Evolutionary conservation across 192 early-diverging fungal species (phyloP).

Genomic region (Linnemannia elongata): DNA sequence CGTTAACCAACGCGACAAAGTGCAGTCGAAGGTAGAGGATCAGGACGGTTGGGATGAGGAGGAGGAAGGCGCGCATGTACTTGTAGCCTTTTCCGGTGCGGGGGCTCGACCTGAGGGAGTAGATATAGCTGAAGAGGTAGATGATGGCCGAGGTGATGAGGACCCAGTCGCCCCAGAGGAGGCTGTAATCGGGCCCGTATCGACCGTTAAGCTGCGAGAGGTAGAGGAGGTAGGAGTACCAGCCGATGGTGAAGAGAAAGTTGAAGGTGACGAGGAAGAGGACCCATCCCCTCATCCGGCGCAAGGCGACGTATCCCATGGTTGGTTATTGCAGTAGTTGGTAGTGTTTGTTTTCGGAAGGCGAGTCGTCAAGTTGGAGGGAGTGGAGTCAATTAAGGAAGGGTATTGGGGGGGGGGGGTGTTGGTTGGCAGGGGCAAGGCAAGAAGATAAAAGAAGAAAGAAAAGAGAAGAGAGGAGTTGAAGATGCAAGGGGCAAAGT

Average conservation of each 20-base stretch:
- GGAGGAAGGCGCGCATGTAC: not conserved
- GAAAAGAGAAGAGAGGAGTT: too few species aligned
- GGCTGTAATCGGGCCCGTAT: not conserved
- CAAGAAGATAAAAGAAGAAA: too few species aligned
- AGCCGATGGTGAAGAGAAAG: not conserved
- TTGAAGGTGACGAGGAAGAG: conserved; percentile 1
- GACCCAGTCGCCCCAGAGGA: conserved; percentile 3
- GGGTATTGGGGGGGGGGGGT: too few species aligned
- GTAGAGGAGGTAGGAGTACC: not conserved
- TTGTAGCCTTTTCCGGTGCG: not conserved
- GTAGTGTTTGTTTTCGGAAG: too few species aligned
- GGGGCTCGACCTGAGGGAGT: conserved; percentile 9
- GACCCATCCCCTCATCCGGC: conserved; percentile 14
- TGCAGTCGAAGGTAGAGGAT: not conserved
- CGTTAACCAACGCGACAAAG: not conserved
- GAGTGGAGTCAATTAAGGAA: too few species aligned
- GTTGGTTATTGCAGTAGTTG: not conserved
- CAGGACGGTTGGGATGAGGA: not conserved
- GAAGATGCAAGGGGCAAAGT: too few species aligned
- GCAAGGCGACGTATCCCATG: conserved; percentile 2
- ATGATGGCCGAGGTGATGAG: not conserved
- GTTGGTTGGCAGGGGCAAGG: too few species aligned
- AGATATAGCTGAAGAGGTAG: conserved; percentile 11
- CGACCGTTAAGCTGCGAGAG: too few species aligned
- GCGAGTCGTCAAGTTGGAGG: too few species aligned